Percentiles rank a stretch among this genome's conserved stretches.
Evolutionary conservation across 352 stramenopile species (phyloP).

Genomic region (Globisporangium megalacanthum): DNA sequence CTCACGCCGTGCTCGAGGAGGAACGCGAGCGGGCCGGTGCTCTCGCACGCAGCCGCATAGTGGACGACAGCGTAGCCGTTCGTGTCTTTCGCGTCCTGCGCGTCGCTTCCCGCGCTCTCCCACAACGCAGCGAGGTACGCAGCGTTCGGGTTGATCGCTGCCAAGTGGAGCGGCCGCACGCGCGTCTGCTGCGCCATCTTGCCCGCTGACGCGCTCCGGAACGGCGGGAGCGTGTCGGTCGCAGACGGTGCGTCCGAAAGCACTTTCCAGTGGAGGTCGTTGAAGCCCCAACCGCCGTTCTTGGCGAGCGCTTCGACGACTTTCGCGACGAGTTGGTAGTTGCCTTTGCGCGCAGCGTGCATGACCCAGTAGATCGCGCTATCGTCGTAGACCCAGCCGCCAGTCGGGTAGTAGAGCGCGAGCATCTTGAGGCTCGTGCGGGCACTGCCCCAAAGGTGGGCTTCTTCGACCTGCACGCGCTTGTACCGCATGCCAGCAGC

Average conservation of each 20-base stretch:
- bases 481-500: too few species aligned
- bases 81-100: conserved; percentile 45
- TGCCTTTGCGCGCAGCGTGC: conserved; percentile 21
- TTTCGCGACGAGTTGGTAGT: conserved; percentile 33
- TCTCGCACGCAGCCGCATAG: conserved; percentile 56
- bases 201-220: conserved; percentile 54
- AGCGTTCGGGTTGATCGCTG: conserved; percentile 67
- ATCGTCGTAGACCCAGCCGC: conserved; percentile 35
- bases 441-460: conserved; percentile 38
- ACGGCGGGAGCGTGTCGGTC: conserved; percentile 34
- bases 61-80: conserved; percentile 59
- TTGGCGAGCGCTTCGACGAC: conserved; percentile 32
- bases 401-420: conserved; percentile 58
- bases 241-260: conserved; percentile 21
- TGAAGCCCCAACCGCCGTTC: conserved; percentile 57
- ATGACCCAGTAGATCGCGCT: conserved; percentile 17
- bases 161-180: conserved; percentile 66
- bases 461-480: conserved; percentile 8
- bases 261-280: conserved; percentile 55
- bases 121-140: conserved; percentile 60
- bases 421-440: conserved; percentile 56
- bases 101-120: conserved; percentile 47
- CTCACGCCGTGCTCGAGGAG: conserved; percentile 48
- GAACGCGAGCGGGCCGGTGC: conserved; percentile 45
- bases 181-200: conserved; percentile 61